These are phyloP conservation scores for Schoenoplectus triqueter DNA, from an alignment of 202 grass and related monocot genomes.

Conservation along the genomic window DNA sequence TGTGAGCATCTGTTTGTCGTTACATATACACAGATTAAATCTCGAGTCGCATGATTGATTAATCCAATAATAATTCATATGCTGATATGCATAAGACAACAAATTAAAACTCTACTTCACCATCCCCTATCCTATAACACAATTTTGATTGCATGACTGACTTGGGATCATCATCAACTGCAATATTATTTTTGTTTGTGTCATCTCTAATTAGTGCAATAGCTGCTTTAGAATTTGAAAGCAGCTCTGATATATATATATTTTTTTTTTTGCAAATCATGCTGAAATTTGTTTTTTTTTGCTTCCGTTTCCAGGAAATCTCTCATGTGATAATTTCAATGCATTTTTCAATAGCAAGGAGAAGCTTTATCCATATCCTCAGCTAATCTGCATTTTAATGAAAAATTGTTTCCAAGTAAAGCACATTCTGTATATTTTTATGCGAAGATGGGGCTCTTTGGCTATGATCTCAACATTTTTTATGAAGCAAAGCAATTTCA, in stretches of 20 bases:
- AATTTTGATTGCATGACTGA: too few relatives aligned
- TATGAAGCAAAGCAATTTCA: conserved; percentile 10
- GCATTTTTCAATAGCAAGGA: conserved; percentile 48
- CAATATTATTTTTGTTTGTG: conserved; percentile 40
- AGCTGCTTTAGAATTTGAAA: conserved; percentile 77
- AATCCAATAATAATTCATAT: too few relatives aligned
- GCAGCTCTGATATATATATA: conserved; percentile 37
- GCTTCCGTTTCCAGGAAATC: conserved; percentile 45
- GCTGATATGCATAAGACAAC: too few relatives aligned
- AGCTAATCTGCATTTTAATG: conserved; percentile 56
- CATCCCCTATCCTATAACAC: too few relatives aligned
- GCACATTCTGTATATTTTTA: neutral
- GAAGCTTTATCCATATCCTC: conserved; percentile 43
- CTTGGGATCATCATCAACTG: conserved; percentile 46
- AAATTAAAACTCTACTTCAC: too few relatives aligned
- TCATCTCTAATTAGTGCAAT: conserved; percentile 64
- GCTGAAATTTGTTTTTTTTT: conserved; percentile 52
- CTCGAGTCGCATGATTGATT: too few relatives aligned
- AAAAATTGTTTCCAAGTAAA: conserved; percentile 19
- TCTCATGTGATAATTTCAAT: conserved; percentile 54
- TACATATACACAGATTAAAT: too few relatives aligned
- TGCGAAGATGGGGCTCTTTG: neutral
- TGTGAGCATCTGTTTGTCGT: too few relatives aligned
- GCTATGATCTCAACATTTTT: neutral
- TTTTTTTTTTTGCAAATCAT: conserved; percentile 52